phyloP scores from a whole-genome alignment of 2,329 filamentous ascomycete genomes.

The Biscogniauxia marginata region DNA sequence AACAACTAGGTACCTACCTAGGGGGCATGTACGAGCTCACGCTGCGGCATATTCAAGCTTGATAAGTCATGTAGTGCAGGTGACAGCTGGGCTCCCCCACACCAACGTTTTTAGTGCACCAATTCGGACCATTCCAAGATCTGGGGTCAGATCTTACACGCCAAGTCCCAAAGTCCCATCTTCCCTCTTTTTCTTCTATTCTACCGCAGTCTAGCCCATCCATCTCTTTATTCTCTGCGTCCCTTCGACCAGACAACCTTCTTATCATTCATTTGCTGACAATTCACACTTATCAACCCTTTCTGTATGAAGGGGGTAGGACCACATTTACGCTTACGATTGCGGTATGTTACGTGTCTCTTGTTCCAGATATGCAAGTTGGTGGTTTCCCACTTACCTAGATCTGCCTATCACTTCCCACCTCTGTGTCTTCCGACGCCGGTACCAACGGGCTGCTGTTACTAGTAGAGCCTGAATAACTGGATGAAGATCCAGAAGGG shows the following conservation, averaged over 20 bases:
- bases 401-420: neutral
- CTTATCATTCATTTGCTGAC: neutral
- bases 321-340: neutral
- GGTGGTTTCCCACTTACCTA: neutral
- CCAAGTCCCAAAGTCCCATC: neutral
- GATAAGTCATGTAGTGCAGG: too few species aligned
- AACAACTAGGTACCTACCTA: too few species aligned
- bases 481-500: neutral
- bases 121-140: neutral
- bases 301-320: neutral
- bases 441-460: neutral
- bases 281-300: neutral
- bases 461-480: neutral
- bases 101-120: neutral
- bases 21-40: too few species aligned
- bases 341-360: neutral
- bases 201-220: neutral
- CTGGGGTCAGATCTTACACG: neutral
- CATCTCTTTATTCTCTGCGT: neutral
- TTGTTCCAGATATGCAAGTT: neutral
- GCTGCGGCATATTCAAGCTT: too few species aligned
- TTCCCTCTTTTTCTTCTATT: neutral
- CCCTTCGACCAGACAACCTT: neutral
- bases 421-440: neutral
- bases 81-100: neutral